phyloP scores from a whole-genome alignment of 2,329 filamentous ascomycete genomes.

The Colletotrichum viniferum region DNA sequence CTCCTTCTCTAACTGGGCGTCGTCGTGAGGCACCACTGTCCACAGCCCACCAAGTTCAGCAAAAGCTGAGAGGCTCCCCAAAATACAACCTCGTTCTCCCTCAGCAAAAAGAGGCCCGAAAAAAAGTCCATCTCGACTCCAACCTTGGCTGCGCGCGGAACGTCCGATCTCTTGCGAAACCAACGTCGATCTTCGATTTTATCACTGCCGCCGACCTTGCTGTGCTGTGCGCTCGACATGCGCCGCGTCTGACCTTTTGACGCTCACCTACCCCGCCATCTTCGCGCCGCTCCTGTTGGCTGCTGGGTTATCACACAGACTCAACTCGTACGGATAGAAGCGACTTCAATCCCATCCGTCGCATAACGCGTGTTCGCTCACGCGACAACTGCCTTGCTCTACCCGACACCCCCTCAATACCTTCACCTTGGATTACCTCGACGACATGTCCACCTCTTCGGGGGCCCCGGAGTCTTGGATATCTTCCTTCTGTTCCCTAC shows the following conservation, averaged over 20 bases:
- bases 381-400: neutral
- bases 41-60: conserved; percentile 21
- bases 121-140: neutral
- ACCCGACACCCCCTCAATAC: conserved; percentile 25
- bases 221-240: conserved; percentile 13
- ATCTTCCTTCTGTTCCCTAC: conserved; percentile 90
- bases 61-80: conserved; percentile 19
- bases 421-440: conserved; percentile 17
- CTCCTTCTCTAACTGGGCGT: conserved; percentile 12
- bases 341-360: neutral
- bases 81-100: conserved; percentile 1
- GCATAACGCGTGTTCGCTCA: neutral
- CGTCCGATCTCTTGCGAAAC: neutral
- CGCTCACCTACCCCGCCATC: conserved; percentile 17
- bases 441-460: conserved; percentile 63
- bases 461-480: conserved; percentile 89
- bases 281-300: conserved; percentile 15
- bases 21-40: conserved; percentile 16
- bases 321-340: neutral
- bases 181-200: neutral
- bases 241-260: conserved; percentile 12
- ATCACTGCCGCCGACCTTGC: neutral
- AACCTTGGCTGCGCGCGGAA: neutral
- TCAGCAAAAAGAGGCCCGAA: neutral
- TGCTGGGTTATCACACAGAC: conserved; percentile 1